These are phyloP conservation scores for Serendipita vermifera DNA, from an alignment of 768 basidiomycete species.

Conservation along the genomic window DNA sequence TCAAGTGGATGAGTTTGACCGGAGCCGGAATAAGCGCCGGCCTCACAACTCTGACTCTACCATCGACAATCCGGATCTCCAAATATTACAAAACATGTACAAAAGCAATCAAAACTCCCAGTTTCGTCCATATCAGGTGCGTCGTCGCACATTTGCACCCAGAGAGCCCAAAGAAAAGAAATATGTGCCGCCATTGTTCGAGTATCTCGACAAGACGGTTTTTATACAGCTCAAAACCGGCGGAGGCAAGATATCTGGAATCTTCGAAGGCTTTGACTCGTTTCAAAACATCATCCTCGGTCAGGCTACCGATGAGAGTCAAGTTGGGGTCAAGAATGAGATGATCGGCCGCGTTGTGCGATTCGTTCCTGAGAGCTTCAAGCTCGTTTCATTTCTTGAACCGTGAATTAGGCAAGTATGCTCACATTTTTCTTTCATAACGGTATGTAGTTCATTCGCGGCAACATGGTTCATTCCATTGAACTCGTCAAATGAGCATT, in stretches of 20 bases:
- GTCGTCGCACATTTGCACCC: neutral
- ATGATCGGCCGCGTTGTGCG: conserved; percentile 2
- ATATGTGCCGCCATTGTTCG: neutral
- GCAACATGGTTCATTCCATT: conserved; percentile 5
- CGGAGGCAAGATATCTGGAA: neutral
- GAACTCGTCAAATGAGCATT: neutral
- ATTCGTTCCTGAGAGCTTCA: neutral
- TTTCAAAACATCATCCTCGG: neutral
- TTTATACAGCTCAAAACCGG: neutral
- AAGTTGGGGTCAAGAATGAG: neutral
- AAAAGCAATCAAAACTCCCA: too few relatives aligned
- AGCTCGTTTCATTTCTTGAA: neutral
- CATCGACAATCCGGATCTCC: too few relatives aligned
- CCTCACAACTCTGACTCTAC: too few relatives aligned
- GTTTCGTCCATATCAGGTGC: neutral
- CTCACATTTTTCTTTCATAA: neutral
- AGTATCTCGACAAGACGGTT: conserved; percentile 1
- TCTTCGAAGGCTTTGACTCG: neutral
- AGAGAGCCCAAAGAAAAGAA: neutral
- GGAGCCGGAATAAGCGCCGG: too few relatives aligned
- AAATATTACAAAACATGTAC: too few relatives aligned
- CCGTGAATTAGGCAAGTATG: neutral
- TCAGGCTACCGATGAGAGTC: neutral
- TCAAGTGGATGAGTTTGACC: too few relatives aligned
- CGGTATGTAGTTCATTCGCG: neutral